phyloP scores from a whole-genome alignment of 345 rosid species.

The Pelargonium nanum region DNA sequence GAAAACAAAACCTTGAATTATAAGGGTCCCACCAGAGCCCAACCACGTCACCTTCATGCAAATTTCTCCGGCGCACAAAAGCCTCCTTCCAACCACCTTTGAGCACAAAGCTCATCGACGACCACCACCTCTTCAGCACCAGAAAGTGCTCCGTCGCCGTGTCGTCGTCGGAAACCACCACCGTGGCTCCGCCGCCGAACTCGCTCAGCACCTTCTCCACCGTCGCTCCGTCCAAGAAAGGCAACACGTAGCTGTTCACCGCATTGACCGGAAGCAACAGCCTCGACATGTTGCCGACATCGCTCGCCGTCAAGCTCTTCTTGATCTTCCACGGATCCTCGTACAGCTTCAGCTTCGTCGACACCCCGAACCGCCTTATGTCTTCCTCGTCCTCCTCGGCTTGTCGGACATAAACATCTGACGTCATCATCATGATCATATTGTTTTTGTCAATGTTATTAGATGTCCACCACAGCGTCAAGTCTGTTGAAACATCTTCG shows the following conservation, averaged over 20 bases:
- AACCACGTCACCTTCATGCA: not conserved
- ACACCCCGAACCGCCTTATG: too few relatives aligned
- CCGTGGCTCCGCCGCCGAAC: not conserved
- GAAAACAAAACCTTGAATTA: too few relatives aligned
- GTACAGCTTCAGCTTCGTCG: too few relatives aligned
- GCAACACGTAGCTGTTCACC: not conserved
- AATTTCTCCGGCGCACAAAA: constrained; percentile 4
- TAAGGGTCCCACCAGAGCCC: constrained; percentile 12
- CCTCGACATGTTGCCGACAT: not conserved
- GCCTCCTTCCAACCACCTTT: not conserved
- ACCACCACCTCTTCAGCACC: constrained; percentile 3
- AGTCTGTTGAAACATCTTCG: too few relatives aligned
- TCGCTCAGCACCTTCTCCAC: not conserved
- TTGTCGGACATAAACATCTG: too few relatives aligned
- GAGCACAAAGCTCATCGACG: not conserved
- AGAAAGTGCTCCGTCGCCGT: not conserved
- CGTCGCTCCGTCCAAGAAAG: not conserved
- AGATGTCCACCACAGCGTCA: too few relatives aligned
- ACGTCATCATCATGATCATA: too few relatives aligned
- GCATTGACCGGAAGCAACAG: not conserved
- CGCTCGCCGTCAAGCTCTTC: constrained; percentile 4
- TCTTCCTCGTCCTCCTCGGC: too few relatives aligned
- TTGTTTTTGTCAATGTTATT: too few relatives aligned
- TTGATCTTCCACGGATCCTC: too few relatives aligned
- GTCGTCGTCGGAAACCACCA: constrained; percentile 4